Base-by-base conservation (phyloP, 371 early-diverging fungal species). In the Rhizopus sp. region DNA sequence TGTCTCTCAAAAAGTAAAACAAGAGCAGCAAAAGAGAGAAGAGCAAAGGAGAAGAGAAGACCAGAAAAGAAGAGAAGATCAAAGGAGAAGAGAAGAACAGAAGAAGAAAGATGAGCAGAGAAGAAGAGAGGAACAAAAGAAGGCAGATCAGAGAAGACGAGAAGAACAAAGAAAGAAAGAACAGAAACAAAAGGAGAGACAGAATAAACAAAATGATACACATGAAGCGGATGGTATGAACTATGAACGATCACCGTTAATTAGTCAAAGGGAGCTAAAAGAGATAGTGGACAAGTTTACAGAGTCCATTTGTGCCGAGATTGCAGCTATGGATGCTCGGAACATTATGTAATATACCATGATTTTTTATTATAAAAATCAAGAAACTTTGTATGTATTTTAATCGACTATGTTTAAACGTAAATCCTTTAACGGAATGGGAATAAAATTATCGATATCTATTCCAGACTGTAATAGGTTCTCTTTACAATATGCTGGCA, bases 401-500 rank as follows among this genome's bases (percentile, higher is more conserved):
- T 41, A 60, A 37, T 54, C 60, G 7, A 54, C 17, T 33, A 17
- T 49, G 3, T 40, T 47, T 37, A 60, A 42, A 41, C 55, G 54
- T 55, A 60, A 42, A 38, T 54, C 61, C 37, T 69, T 68, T 44
- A 57, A 55, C 35, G 72, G 70, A 42, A 73, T 72, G 12, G 74
- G 74, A 34, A 57, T 61, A 49, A 75, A 73, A 13, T 63, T 58
- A 16, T 76, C 47, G 4, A 78, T 56, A 54, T 72, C 62, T 31
- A 76, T 74, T 49, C 68, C 75, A 57, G 63, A 62, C 7, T 78
- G 73, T 6, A 69, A 59, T n/a, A 87, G 66, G 41, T 74, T 78
- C 30, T 80, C 68, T 49, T 84, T 77, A 32, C 78, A 80, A 49
- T 87, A 86, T 7, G 81, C 66, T 44, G 90, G 90, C 16, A 88